Evolutionary conservation across 2,329 filamentous ascomycete genomes (phyloP).

Genomic region (Epichloe sibirici): DNA sequence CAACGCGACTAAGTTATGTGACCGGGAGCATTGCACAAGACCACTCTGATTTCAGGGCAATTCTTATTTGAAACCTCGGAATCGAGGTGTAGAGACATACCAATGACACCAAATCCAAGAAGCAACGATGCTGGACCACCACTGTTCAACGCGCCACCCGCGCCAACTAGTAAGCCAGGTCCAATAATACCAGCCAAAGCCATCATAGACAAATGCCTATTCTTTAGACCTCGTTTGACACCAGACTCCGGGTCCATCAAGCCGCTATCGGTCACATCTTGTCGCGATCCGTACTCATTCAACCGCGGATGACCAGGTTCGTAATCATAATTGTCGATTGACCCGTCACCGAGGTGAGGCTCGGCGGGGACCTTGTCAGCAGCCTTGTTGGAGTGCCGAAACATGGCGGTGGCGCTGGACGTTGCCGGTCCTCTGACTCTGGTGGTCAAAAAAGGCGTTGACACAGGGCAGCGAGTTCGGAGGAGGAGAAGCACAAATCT

Average conservation of each 20-base stretch:
- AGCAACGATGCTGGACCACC: constrained; percentile 61
- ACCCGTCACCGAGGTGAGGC: constrained; percentile 7
- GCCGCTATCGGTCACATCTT: constrained; percentile 22
- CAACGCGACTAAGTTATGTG: neutral
- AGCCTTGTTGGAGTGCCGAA: neutral
- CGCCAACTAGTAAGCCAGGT: constrained; percentile 59
- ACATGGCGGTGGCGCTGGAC: constrained; percentile 3
- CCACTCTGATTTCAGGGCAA: neutral
- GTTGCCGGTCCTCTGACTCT: neutral
- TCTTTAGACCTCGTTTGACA: constrained; percentile 58
- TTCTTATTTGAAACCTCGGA: neutral
- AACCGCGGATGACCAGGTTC: constrained; percentile 9
- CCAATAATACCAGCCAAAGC: constrained; percentile 51
- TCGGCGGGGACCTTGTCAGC: neutral
- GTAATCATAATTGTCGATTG: constrained; percentile 9
- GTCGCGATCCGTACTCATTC: constrained; percentile 6
- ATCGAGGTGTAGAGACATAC: constrained; percentile 12
- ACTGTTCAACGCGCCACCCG: constrained; percentile 53
- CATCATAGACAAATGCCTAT: constrained; percentile 55
- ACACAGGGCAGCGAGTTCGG: neutral
- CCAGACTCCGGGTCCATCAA: constrained; percentile 48
- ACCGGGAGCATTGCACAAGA: neutral
- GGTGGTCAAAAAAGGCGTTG: neutral
- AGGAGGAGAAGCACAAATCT: neutral
- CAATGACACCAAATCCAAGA: constrained; percentile 62